Evolutionary conservation across 345 rosid species (phyloP), one percentile per base, ranked within the genome.

Genomic region (Eucalyptus sp.): DNA sequence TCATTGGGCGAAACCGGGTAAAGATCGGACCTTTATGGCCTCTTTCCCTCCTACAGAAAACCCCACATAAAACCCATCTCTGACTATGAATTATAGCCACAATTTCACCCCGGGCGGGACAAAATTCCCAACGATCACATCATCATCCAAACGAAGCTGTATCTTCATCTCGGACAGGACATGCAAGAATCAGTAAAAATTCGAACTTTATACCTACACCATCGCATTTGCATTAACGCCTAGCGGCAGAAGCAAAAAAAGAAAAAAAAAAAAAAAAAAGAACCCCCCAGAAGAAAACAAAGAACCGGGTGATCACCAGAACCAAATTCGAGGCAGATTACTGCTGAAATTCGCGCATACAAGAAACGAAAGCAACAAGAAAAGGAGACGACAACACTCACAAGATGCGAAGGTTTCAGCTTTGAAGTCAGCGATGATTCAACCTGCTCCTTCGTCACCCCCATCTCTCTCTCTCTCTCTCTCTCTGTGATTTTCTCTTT

Each of bases 381-480:
- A 31, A 20, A 8, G 41, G 76, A 44, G n/a, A 24, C 16, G 17
- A 49, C 64, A 64, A 15, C 50, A 87, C 93, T 92, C 90, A 96
- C 99, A 17, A 97, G 91, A 91, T 97, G 95, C 43, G 93, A 90
- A 92, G 98, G 98, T 25, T 91, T 95, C 89, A 97, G 90, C 89
- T 97, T 97, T 3, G 95, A 92, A 44, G 94, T 93, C 94, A 97
- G 83, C 8, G 96, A 92, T 68, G 97, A 94, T 90, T 94, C 95
- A 50, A 96, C 95, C 92, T 93, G 95, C 80, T 95, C 99, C 92
- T 96, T 96, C 2, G 96, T 95, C 83, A 95, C 95, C 51, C 97
- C 98, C 98, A 96, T 96, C 90, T 86, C 89, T 86, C 41, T 41
- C 64, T 41, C 64, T n/a, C 20, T 49, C 15, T 18, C 15, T 44